Base-by-base conservation (phyloP, 176 grass and related monocot genomes). In the Carex pumila region DNA sequence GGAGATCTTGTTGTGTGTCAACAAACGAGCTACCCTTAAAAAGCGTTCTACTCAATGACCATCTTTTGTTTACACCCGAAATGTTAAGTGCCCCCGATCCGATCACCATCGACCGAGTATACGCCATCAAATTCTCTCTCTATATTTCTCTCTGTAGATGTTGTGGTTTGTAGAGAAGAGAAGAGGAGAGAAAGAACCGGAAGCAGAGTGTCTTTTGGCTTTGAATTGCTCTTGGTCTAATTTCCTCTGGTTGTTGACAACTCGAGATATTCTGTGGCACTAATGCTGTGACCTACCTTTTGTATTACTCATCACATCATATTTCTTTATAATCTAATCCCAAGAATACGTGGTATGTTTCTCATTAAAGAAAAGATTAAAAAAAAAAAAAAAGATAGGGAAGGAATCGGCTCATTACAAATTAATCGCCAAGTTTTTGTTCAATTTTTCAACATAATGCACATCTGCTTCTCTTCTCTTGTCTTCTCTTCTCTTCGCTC, bases 141-240 rank as follows among this genome's bases (percentile, higher is more conserved):
- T 37, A 5, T 80, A 2, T 15, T 4, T 80, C 2, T 61, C 14
- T 80, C 21, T 80, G 1, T 29, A 61, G 78, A 19, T 18, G 12
- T 59, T 36, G 12, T 18, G 53, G 45, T 9, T 62, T 65, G 11
- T 65, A 60, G 59, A 82, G 60, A 49, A n/a, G 60, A 65, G 53
- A 79, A 41, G 61, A 82, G 36, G 56, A 65, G 62, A 65, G 60
- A 66, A 66, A 61, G 80, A 19, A 82, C 66, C 4, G n/a, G 60
- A 66, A 66, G 45, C 78, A 62, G 54, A 80, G 78, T 81, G 4
- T 55, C 30, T 45, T 22, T 81, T 81, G 55, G 56, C 57, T 81
- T 81, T 62, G 78, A 58, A 50, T 25, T 31, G 12, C 22, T 45
- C 15, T 81, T 22, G 78, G 78, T 81, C 32, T 81, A 39, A 37